Base-by-base conservation (phyloP, 345 rosid species). In the Sonneratia caseolaris region DNA sequence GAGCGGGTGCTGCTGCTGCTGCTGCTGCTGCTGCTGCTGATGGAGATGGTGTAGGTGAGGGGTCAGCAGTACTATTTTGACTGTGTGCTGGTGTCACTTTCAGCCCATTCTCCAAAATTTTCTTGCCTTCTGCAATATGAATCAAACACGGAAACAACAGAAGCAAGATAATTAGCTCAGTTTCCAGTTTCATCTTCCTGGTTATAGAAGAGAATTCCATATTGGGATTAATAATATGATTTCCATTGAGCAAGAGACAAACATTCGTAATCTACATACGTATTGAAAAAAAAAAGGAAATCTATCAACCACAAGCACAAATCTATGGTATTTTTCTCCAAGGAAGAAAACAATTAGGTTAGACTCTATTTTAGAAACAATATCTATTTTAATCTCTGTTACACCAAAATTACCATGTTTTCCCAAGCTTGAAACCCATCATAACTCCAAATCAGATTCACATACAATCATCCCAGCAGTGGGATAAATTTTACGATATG, bases 31-130 rank as follows among this genome's bases (percentile, higher is more conserved):
- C n/a, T 7, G 95, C 81, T 49, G 97, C 83, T 13, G 98, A 85
- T 0, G 98, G 93, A 15, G 97, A 93, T 36, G 90, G 90, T 19
- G 93, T 74, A 9, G 85, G 91, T 11, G 96, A 91, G 37, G 85
- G 79, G 68, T 88, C 97, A 3, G 71, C 73, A 68, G 74, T 55
- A 57, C 77, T 65, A 74, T 76, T 84, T 73, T 77, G 92, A 79
- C 70, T 76, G 72, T 70, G 82, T 40, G 77, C 84, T 1, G 80
- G 73, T 14, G 62, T 69, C 74, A 76, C 14, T 19, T 3, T 61
- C 5, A 79, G 59, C 37, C 91, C 89, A 79, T 89, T 92, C 85
- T 90, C 98, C 65, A 87, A 68, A 72, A 92, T 97, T 75, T 69
- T 81, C 77, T 84, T 97, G 67, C 78, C 83, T 75, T 77, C 89